These are phyloP conservation scores for Penicillium arizonense DNA, from an alignment of 495 filamentous ascomycete species.

Conservation along the genomic window DNA sequence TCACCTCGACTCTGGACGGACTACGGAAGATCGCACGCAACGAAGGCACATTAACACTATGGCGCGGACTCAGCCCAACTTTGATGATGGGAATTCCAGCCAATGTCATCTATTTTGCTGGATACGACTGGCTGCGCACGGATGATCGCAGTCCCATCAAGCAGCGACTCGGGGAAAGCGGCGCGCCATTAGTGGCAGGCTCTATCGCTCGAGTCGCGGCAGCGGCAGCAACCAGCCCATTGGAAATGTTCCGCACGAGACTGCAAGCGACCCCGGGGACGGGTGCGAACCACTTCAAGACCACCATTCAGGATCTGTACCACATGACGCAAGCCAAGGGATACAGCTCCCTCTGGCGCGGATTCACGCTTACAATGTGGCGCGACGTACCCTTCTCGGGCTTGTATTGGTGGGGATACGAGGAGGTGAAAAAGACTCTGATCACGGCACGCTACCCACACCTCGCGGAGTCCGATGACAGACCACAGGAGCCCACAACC, in stretches of 20 bases:
- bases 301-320: constrained; percentile 70
- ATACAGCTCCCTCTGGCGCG: constrained; percentile 86
- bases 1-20: constrained; percentile 88
- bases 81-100: constrained; percentile 90
- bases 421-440: constrained; percentile 66
- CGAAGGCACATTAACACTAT: constrained; percentile 82
- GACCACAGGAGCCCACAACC: constrained; percentile 10
- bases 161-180: constrained; percentile 56
- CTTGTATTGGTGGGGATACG: constrained; percentile 97
- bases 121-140: constrained; percentile 90
- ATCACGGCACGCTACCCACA: constrained; percentile 56
- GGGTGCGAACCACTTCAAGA: constrained; percentile 62
- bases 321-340: constrained; percentile 78
- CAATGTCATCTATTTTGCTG: constrained; percentile 98
- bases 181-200: constrained; percentile 79
- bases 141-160: constrained; percentile 67
- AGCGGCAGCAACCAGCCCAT: constrained; percentile 79
- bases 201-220: constrained; percentile 73
- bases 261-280: constrained; percentile 71
- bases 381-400: constrained; percentile 95
- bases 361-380: constrained; percentile 90
- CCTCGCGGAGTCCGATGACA: constrained; percentile 8
- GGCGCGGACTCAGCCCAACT: constrained; percentile 91
- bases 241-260: constrained; percentile 93
- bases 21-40: constrained; percentile 94